These are phyloP conservation scores for Allium cepa DNA, from an alignment of 106 monocot species.

Conservation along the genomic window DNA sequence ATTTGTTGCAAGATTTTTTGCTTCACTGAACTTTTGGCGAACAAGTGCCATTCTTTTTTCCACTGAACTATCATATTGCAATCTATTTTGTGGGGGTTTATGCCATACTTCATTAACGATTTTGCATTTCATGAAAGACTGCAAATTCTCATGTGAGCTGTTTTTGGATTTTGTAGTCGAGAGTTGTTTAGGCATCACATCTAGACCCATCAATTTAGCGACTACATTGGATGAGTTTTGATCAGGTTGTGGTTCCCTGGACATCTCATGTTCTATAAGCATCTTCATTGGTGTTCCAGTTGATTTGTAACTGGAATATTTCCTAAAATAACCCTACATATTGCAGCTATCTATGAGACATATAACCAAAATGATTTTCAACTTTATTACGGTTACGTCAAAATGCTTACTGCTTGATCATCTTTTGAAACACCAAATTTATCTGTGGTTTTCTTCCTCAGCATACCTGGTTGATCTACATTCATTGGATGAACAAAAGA, in stretches of 20 bases:
- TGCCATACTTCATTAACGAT: slow-evolving; percentile 22
- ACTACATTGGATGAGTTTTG: slow-evolving; percentile 31
- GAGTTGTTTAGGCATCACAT: slow-evolving; percentile 26
- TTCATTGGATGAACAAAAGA: no score
- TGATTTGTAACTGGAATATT: slow-evolving; percentile 15
- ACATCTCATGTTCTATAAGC: slow-evolving; percentile 45
- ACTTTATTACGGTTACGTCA: no score
- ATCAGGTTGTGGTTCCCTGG: slow-evolving; percentile 16
- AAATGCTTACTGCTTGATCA: slow-evolving; percentile 28
- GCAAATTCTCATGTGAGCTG: slow-evolving; percentile 1
- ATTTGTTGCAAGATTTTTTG: slow-evolving; percentile 35
- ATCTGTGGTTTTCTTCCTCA: slow-evolving; percentile 11
- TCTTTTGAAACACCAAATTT: slow-evolving; percentile 16
- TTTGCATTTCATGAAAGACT: slow-evolving; percentile 8
- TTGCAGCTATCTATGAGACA: no score
- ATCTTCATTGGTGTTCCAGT: slow-evolving; percentile 36
- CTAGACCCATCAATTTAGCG: slow-evolving; percentile 69
- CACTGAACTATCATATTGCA: slow-evolving; percentile 2
- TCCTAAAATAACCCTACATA: slow-evolving; percentile 7
- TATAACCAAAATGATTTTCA: no score
- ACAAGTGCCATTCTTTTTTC: slow-evolving; percentile 39
- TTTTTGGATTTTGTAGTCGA: background rate
- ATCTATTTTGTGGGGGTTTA: slow-evolving; percentile 13
- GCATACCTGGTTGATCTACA: slow-evolving; percentile 13
- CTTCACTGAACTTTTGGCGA: slow-evolving; percentile 46